phyloP scores from a whole-genome alignment of 176 grass and related monocot species.

The Triticum urartu region DNA sequence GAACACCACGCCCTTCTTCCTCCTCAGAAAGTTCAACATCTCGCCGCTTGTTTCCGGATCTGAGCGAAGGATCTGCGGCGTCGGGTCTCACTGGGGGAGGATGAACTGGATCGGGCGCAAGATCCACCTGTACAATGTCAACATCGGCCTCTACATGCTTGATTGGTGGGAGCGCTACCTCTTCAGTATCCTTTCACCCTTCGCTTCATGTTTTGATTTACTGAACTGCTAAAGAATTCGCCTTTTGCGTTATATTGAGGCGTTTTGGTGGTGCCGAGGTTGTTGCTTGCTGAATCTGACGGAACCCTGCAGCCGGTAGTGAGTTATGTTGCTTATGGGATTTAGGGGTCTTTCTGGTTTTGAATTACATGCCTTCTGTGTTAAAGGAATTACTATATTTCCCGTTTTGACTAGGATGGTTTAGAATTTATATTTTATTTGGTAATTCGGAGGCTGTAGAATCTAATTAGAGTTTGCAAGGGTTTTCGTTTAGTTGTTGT shows the following conservation, averaged over 20 bases:
- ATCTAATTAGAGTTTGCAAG: not conserved
- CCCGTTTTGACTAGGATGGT: too few relatives aligned
- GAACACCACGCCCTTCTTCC: not conserved
- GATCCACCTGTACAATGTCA: constrained; percentile 90
- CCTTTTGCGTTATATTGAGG: too few relatives aligned
- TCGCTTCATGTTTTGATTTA: not conserved
- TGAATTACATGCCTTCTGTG: too few relatives aligned
- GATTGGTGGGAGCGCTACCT: constrained; percentile 97
- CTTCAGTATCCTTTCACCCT: constrained; percentile 74
- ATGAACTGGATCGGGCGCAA: constrained; percentile 89
- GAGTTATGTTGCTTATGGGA: too few relatives aligned
- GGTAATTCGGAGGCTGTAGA: not conserved
- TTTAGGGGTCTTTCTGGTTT: too few relatives aligned
- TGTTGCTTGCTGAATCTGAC: too few relatives aligned
- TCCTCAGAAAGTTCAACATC: not conserved
- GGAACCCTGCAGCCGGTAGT: too few relatives aligned
- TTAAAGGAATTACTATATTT: too few relatives aligned
- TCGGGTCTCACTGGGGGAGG: constrained; percentile 1
- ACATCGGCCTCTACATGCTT: constrained; percentile 89
- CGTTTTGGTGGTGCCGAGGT: too few relatives aligned
- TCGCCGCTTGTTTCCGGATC: constrained; percentile 26
- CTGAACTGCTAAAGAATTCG: not conserved
- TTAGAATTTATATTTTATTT: not conserved
- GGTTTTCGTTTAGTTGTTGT: not conserved
- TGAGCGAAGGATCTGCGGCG: constrained; percentile 29